Evolutionary conservation across 768 basidiomycete genomes (phyloP).

Genomic region (Boletus fagicola): DNA sequence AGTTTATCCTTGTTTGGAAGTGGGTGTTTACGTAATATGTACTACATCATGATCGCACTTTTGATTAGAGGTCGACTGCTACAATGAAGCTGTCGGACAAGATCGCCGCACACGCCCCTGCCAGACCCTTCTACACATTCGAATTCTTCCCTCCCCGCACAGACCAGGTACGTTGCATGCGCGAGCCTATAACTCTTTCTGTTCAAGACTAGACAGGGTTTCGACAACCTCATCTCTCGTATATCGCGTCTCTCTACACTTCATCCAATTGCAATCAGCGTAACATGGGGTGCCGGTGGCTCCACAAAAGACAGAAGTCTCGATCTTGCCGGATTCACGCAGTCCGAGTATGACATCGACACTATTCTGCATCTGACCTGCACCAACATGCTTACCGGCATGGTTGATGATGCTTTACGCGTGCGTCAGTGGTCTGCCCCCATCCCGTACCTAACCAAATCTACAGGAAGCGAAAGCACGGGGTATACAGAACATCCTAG

Average conservation of each 20-base stretch:
- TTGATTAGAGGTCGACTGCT: background rate
- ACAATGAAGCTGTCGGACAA: slow-evolving; percentile 75
- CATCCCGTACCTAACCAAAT: slow-evolving; percentile 5
- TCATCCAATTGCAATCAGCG: slow-evolving; percentile 79
- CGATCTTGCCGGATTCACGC: slow-evolving; percentile 78
- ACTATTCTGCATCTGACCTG: slow-evolving; percentile 95
- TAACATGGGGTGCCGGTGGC: slow-evolving; percentile 99
- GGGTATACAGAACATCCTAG: slow-evolving; percentile 87
- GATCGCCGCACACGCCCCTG: slow-evolving; percentile 44
- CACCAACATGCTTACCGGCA: slow-evolving; percentile 91
- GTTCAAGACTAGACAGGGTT: slow-evolving; percentile 53
- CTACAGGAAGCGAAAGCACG: slow-evolving; percentile 72
- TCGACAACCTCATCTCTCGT: slow-evolving; percentile 86
- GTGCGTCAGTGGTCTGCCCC: slow-evolving; percentile 41
- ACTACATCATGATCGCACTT: background rate
- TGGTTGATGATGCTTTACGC: slow-evolving; percentile 80
- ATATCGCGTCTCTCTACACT: slow-evolving; percentile 79
- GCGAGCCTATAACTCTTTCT: background rate
- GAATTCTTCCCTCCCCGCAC: slow-evolving; percentile 98
- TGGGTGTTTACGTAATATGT: slow-evolving; percentile 5
- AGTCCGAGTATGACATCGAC: slow-evolving; percentile 72
- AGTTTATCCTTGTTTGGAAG: slow-evolving; percentile 31
- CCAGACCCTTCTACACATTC: slow-evolving; percentile 83
- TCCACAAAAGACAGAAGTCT: slow-evolving; percentile 84
- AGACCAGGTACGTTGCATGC: slow-evolving; percentile 56